Base-by-base conservation (phyloP, 2,329 filamentous ascomycete species). In the Botrytis paeoniae region DNA sequence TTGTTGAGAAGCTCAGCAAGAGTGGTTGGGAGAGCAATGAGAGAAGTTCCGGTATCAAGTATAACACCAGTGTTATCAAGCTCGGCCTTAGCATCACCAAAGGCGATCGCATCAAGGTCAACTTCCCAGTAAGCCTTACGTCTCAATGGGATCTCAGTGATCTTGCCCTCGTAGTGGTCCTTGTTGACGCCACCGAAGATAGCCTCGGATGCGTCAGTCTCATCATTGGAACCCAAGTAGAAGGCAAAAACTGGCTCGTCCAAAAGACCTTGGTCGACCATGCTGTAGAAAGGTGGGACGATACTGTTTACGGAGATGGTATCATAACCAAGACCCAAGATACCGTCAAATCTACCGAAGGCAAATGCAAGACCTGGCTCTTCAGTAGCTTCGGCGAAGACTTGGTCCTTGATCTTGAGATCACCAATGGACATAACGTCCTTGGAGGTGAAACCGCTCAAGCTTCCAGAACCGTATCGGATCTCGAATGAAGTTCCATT, bases 61-160 rank as follows among this genome's bases (percentile, higher is more conserved):
- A 99, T 98, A 80, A 94, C 93, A 85, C 96, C 97, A 74, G 94
- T 98, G 87, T 93, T 90, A 77, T 98, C 95, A 77, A 98, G 91
- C 83, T 97, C 92, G 75, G 95, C 95, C 77, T 89, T 91, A 81
- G 93, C 89, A 70, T 95, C 88, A 79, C 96, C 97, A 77, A 98
- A 94, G 72, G 92, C 90, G 85, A 99, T 96, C 76, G 94, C 88
- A 80, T 98, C 92, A 75, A 99, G 91, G 80, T 98, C 95, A 72
- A 99, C 95, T 88, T 99, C 96, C 96, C 96, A 99, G 89, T 99
- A 99, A 68, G 96, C 96, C 92, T 98, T 98, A 83, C 96, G 93
- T 83, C 96, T 93, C 79, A 99, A 89, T 72, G 96, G 96, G 78
- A 99, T 94, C 83, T 94, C 97, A 82, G 91, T 93, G 80, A 99